Evolutionary conservation across 2,329 filamentous ascomycete genomes (phyloP).

Genomic region (Botrytis fragariae): DNA sequence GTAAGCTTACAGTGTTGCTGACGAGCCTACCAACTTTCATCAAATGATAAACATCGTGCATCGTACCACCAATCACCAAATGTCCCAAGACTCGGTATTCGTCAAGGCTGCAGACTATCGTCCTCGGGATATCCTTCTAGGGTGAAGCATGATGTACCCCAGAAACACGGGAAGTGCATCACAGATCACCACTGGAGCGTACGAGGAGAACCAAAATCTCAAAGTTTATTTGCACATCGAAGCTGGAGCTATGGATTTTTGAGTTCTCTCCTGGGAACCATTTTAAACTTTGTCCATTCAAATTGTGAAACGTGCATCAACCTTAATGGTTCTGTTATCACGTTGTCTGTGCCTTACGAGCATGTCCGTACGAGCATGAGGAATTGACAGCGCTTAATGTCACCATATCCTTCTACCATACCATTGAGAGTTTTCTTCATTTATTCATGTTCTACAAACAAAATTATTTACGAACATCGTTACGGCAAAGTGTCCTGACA

Average conservation of each 20-base stretch:
- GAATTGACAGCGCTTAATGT: constrained; percentile 4
- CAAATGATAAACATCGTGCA: neutral
- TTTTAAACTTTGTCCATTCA: neutral
- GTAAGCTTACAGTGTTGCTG: constrained; percentile 1
- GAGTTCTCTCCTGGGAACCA: neutral
- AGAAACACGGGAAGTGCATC: neutral
- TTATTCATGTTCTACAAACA: neutral
- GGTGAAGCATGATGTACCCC: constrained; percentile 15
- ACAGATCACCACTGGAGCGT: neutral
- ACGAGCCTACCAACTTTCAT: neutral
- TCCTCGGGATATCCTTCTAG: neutral
- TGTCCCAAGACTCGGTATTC: constrained; percentile 9
- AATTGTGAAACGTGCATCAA: neutral
- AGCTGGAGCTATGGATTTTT: neutral
- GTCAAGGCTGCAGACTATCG: neutral
- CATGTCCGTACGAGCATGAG: neutral
- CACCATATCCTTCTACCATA: neutral
- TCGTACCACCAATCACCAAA: neutral
- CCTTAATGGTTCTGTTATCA: neutral
- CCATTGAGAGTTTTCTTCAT: neutral
- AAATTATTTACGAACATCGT: neutral
- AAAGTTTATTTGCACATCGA: neutral
- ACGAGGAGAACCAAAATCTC: neutral
- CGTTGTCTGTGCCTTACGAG: neutral
- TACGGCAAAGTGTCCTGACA: neutral